Conservation (phyloP, 495 filamentous ascomycete genomes). For the Podospora fimiseda region DNA sequence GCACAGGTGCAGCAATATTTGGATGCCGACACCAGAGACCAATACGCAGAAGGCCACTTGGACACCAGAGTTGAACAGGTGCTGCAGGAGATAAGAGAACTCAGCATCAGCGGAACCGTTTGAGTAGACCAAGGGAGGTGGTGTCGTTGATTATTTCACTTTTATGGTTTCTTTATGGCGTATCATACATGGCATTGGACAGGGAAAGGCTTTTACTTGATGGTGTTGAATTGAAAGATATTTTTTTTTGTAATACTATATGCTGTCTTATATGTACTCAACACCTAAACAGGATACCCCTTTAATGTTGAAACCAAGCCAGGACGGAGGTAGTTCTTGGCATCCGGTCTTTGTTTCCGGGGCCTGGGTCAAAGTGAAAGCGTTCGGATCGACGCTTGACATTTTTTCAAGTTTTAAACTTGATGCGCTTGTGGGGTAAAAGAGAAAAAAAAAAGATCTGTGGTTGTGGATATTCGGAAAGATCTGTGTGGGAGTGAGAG, state of each 20-base stretch:
- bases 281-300: no score
- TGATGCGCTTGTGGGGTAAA: no score
- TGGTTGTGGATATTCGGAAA: no score
- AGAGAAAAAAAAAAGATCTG: no score
- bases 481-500: background rate
- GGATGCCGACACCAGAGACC: slow-evolving; percentile 90
- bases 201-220: background rate
- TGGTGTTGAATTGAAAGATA: background rate
- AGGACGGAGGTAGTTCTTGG: no score
- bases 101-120: slow-evolving; percentile 75
- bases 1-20: slow-evolving; percentile 98
- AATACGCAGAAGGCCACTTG: slow-evolving; percentile 89
- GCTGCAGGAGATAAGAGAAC: slow-evolving; percentile 89
- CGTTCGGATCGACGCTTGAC: no score
- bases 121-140: slow-evolving; percentile 16
- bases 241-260: no score
- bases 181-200: slow-evolving; percentile 4
- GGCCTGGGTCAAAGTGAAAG: no score
- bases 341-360: no score
- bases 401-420: no score
- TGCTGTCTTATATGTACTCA: no score
- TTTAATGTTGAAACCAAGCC: no score
- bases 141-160: background rate
- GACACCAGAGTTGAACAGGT: slow-evolving; percentile 93
- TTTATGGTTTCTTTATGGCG: slow-evolving; percentile 1